Base-by-base conservation (phyloP, 2,329 filamentous ascomycete genomes). In the Alternaria sp. region DNA sequence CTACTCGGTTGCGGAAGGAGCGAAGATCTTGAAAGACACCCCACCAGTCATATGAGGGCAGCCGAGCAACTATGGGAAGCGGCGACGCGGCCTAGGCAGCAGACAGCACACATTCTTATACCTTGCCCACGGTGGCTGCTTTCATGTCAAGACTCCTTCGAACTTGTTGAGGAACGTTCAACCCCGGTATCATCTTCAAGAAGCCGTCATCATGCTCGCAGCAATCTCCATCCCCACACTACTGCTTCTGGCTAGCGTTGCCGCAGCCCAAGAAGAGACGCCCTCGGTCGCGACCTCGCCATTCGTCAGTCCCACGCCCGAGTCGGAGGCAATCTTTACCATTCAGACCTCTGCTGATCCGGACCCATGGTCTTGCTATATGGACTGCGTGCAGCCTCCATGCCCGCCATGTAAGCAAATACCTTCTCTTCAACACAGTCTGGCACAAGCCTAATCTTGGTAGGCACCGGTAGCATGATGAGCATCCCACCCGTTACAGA, bases 1-100 rank as follows among this genome's bases (percentile, higher is more conserved):
- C 64, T 72, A 69, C 63, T 59, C 70, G 70, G 64, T 67, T 67
- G 67, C 63, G 67, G 74, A 73, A 75, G 76, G 75, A 71, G 70
- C 69, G 69, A 70, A 71, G 67, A 69, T 71, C 64, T 58, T 28
- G 27, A 30, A 43, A 43, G 40, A n/a, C 53, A 49, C 54, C 65
- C 63, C 58, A 36, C 64, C 66, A 66, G 45, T 68, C 66, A 68
- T 53, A 55, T 36, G 56, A 55, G 49, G 32, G 28, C 44, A 49
- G 54, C 57, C 50, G 50, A 58, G 59, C 41, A 55, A 52, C 28
- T 12, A 32, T 45, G 30, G 46, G 27, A 58, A 49, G 41, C 40
- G 20, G 59, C 44, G 32, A 63, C 59, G 58, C 55, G 59, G 62
- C 60, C 59, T 45, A 59, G 57, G 57, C 62, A 57, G 43, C 52